Conservation (phyloP, 2,329 filamentous ascomycete species). For the Stagonosporopsis tanaceti region DNA sequence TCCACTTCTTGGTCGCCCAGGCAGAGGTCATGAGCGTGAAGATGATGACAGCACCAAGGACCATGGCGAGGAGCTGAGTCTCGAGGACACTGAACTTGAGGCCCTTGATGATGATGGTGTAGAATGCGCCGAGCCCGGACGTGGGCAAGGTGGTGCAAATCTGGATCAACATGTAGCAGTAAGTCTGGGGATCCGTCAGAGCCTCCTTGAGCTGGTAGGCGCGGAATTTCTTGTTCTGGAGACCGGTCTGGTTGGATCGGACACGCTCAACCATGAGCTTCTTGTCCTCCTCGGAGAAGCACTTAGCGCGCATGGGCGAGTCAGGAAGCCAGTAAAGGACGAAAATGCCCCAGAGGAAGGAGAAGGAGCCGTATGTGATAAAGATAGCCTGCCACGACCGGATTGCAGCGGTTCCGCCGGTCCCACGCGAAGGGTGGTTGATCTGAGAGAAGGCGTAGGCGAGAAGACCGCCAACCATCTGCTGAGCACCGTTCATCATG, state of each 20-base stretch:
- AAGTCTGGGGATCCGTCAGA: slow-evolving; percentile 69
- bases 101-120: slow-evolving; percentile 75
- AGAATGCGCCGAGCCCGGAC: slow-evolving; percentile 75
- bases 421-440: slow-evolving; percentile 25
- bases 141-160: slow-evolving; percentile 78
- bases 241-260: slow-evolving; percentile 56
- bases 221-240: slow-evolving; percentile 60
- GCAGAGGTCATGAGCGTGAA: slow-evolving; percentile 71
- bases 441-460: slow-evolving; percentile 58
- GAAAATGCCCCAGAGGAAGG: slow-evolving; percentile 70
- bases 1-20: slow-evolving; percentile 72
- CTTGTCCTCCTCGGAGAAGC: slow-evolving; percentile 72
- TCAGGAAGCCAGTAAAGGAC: slow-evolving; percentile 58
- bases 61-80: slow-evolving; percentile 78
- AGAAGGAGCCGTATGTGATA: slow-evolving; percentile 69
- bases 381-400: slow-evolving; percentile 75
- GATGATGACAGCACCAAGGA: slow-evolving; percentile 77
- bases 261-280: slow-evolving; percentile 60
- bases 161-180: slow-evolving; percentile 66
- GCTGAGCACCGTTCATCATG: slow-evolving; percentile 79
- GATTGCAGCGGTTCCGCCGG: slow-evolving; percentile 55
- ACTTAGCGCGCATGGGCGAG: slow-evolving; percentile 75
- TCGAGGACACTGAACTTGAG: slow-evolving; percentile 72
- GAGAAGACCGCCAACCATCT: slow-evolving; percentile 74
- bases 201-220: slow-evolving; percentile 64